Evolutionary conservation across 1,284 basidiomycete genomes (phyloP), one percentile per base, ranked within the genome.

Genomic region (Puccinia coronata): DNA sequence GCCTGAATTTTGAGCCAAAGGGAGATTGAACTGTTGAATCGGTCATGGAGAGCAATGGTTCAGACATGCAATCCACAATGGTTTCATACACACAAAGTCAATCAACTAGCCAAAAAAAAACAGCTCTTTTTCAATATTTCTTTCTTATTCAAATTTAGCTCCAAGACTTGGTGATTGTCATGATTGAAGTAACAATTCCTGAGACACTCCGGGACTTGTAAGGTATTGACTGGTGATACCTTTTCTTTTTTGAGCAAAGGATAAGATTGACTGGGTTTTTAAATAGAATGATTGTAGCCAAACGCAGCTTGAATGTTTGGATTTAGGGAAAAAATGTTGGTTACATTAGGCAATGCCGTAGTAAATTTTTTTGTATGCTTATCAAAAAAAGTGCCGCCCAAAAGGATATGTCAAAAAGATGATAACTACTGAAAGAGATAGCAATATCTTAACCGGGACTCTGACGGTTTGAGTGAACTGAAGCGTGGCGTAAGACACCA

Each of bases 201-300:
- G 11, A 65, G 34, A 6, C 41, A 31, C 20, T 39, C 18, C 2
- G 61, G 61, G 18, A 65, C 61, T n/a, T 23, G 6, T 8, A 65
- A n/a, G 16, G 6, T 18, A 49, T 70, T 43, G 2, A 11, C 25
- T 28, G n/a, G 47, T 49, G 25, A 28, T 14, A 70, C 39, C 8
- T 3, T 16, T n/a, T 43, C 23, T 43, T 70, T 70, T 49, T 28
- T 47, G n/a, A 70, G 47, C 16, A 43, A 47, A 2, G 67, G 67
- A 31, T 47, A 47, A n/a, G n/a, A n/a, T n/a, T n/a, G n/a, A n/a
- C n/a, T n/a, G n/a, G n/a, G n/a, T n/a, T n/a, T n/a, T n/a, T n/a
- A n/a, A n/a, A n/a, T n/a, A n/a, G n/a, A n/a, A n/a, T n/a, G n/a
- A 28, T 65, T 65, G 25, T 65, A 65, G 9, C 61, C 61, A 65